These are phyloP conservation scores for Sinapis alba DNA, from an alignment of 441 rosid species.

Conservation along the genomic window DNA sequence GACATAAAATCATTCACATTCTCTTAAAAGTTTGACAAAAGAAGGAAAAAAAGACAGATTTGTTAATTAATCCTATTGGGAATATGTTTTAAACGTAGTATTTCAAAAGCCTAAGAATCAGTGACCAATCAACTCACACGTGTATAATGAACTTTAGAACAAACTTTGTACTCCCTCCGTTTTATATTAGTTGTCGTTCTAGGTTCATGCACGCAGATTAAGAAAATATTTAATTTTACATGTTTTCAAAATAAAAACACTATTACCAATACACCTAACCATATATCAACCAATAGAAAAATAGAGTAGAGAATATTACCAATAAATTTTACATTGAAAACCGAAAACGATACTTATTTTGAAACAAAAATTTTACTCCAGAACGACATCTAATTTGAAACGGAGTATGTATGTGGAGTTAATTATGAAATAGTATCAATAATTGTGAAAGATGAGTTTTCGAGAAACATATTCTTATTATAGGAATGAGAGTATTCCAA, in stretches of 20 bases:
- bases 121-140: constrained; percentile 34
- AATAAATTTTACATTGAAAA: too few relatives aligned
- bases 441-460: constrained; percentile 25
- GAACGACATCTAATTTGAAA: too few relatives aligned
- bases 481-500: constrained; percentile 29
- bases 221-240: too few relatives aligned
- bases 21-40: constrained; percentile 7
- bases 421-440: not conserved
- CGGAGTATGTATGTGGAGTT: not conserved
- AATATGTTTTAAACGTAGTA: constrained; percentile 11
- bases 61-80: constrained; percentile 21
- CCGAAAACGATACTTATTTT: too few relatives aligned
- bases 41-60: not conserved
- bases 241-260: too few relatives aligned
- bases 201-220: too few relatives aligned
- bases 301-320: too few relatives aligned
- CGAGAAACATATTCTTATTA: constrained; percentile 38
- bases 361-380: too few relatives aligned
- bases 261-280: too few relatives aligned
- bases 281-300: too few relatives aligned
- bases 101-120: constrained; percentile 35
- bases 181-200: too few relatives aligned
- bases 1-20: not conserved
- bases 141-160: constrained; percentile 12
- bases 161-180: too few relatives aligned